Evolutionary conservation across 2,329 filamentous ascomycete species (phyloP).

Genomic region (Blastomyces gilchristii): DNA sequence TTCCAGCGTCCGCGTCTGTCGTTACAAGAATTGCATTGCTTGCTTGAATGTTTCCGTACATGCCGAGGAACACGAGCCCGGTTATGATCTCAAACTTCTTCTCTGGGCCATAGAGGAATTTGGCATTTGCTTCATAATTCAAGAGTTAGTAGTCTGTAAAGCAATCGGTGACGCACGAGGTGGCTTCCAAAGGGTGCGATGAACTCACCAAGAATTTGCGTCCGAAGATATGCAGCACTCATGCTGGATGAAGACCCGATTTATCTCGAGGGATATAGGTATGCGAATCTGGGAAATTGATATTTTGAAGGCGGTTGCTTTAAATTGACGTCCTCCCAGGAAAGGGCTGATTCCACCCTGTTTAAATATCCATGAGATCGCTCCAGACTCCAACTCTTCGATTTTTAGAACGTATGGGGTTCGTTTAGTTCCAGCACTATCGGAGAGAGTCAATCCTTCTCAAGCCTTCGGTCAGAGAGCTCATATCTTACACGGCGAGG

Average conservation of each 20-base stretch:
- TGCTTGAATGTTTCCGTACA: background rate
- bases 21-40: background rate
- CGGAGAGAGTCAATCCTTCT: background rate
- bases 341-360: background rate
- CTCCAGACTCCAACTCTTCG: background rate
- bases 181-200: background rate
- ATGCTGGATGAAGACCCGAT: background rate
- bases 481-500: background rate
- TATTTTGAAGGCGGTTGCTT: background rate
- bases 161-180: background rate
- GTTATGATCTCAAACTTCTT: conserved; percentile 1
- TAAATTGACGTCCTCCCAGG: background rate
- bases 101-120: background rate
- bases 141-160: background rate
- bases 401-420: background rate
- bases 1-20: background rate
- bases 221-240: background rate
- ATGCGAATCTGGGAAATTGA: background rate
- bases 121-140: background rate
- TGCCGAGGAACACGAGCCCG: background rate
- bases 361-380: background rate
- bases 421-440: background rate
- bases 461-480: background rate
- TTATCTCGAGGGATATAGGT: background rate
- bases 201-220: background rate